Conservation (phyloP, 1,284 basidiomycete species). For the Sporisorium reilianum region DNA sequence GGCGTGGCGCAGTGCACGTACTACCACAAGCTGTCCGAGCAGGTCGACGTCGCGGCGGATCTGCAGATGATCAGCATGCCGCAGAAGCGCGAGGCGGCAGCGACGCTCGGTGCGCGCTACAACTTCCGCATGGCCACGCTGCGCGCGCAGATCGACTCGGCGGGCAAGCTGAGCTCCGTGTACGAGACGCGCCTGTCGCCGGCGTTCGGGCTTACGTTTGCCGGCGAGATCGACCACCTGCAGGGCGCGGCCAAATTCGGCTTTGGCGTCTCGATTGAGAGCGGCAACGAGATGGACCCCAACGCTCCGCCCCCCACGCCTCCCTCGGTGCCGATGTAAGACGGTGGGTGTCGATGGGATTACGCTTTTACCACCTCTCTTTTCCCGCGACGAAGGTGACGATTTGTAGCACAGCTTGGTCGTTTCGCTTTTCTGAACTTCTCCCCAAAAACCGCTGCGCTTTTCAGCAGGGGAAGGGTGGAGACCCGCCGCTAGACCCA, state of each 20-base stretch:
- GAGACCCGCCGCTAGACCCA: background rate
- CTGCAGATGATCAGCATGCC: conserved; percentile 78
- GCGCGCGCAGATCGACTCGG: conserved; percentile 63
- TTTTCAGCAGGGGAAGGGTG: background rate
- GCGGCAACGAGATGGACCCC: conserved; percentile 64
- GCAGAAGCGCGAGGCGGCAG: conserved; percentile 85
- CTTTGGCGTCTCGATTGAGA: conserved; percentile 94
- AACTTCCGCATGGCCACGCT: conserved; percentile 89
- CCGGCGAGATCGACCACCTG: conserved; percentile 98
- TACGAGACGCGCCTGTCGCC: conserved; percentile 97
- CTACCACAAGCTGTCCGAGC: conserved; percentile 94
- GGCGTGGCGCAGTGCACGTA: conserved; percentile 93
- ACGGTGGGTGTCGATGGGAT: background rate
- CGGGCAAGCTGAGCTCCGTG: conserved; percentile 87
- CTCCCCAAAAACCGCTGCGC: background rate
- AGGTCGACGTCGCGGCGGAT: conserved; percentile 98
- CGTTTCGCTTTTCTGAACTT: background rate
- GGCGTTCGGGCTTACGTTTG: conserved; percentile 91
- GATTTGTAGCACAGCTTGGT: background rate
- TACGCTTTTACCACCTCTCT: conserved; percentile 17
- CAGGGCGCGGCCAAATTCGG: conserved; percentile 92
- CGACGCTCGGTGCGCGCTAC: conserved; percentile 94
- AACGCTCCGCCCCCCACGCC: conserved; percentile 62
- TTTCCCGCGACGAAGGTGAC: background rate
- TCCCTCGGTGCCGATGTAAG: conserved; percentile 66